Conservation (phyloP, 768 basidiomycete species). For the Collybiopsis confluens region DNA sequence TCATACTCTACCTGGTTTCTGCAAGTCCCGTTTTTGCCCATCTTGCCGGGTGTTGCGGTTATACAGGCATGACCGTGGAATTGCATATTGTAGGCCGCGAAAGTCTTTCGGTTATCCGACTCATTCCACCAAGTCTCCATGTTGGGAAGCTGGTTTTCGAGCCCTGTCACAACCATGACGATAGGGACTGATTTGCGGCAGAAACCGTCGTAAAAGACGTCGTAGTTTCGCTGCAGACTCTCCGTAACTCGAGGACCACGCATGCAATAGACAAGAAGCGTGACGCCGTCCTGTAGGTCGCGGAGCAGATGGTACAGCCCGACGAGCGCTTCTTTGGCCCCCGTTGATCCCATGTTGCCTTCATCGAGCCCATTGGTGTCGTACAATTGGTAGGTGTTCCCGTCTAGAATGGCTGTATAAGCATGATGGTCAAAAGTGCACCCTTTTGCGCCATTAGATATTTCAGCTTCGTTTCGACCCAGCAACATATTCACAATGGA, state of each 20-base stretch:
- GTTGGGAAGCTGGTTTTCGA: conserved; percentile 27
- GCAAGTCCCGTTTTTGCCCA: conserved; percentile 10
- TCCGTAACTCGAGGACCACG: conserved; percentile 33
- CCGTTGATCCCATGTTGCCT: conserved; percentile 17
- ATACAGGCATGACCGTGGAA: conserved; percentile 28
- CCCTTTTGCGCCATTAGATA: conserved; percentile 28
- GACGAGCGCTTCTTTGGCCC: conserved; percentile 22
- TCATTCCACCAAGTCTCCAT: conserved; percentile 28
- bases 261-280: conserved; percentile 37
- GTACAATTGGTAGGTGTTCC: conserved; percentile 19
- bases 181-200: conserved; percentile 34
- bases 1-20: conserved; percentile 11
- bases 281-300: conserved; percentile 24
- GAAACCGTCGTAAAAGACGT: conserved; percentile 32
- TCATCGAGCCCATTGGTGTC: conserved; percentile 30
- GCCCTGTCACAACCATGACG: conserved; percentile 33
- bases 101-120: conserved; percentile 19
- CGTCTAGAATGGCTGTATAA: conserved; percentile 19
- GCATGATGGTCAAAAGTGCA: conserved; percentile 29
- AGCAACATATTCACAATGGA: conserved; percentile 38
- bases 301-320: conserved; percentile 29
- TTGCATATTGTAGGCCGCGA: conserved; percentile 22
- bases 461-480: conserved; percentile 18
- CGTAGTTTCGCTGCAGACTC: conserved; percentile 32
- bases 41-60: conserved; percentile 16